These are phyloP conservation scores for Microcera coccophila DNA, from an alignment of 2,329 filamentous ascomycete species.

Conservation along the genomic window DNA sequence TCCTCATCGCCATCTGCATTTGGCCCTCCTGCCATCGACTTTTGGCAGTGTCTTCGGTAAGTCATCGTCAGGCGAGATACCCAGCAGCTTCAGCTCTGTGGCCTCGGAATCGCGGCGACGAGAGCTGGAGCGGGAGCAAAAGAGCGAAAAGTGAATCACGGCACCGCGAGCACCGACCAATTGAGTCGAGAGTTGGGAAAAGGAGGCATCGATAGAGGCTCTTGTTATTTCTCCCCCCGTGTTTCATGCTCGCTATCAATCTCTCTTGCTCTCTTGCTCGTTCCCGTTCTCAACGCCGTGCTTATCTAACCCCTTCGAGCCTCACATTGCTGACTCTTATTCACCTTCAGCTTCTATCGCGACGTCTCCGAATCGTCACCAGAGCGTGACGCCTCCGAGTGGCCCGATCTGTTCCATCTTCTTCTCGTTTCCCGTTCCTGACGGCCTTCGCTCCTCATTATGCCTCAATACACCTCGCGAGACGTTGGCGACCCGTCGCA, in stretches of 20 bases:
- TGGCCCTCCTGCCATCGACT: conserved; percentile 10
- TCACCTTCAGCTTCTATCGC: conserved; percentile 17
- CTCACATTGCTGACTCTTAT: conserved; percentile 14
- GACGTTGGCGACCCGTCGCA: conserved; percentile 65
- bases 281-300: conserved; percentile 7
- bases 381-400: conserved; percentile 12
- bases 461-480: conserved; percentile 65
- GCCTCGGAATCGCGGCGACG: conserved; percentile 3
- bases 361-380: conserved; percentile 1
- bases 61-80: conserved; percentile 7
- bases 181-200: conserved; percentile 9
- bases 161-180: conserved; percentile 9
- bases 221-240: neutral
- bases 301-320: conserved; percentile 3
- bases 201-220: conserved; percentile 2
- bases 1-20: conserved; percentile 18
- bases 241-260: conserved; percentile 3
- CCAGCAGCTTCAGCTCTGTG: neutral
- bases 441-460: conserved; percentile 36
- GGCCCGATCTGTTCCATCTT: conserved; percentile 10
- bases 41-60: conserved; percentile 15
- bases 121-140: conserved; percentile 9
- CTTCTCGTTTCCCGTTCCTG: conserved; percentile 7
- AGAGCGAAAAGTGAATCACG: conserved; percentile 12
- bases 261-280: conserved; percentile 3